A percentile compares a stretch with the other conserved stretches of the same genome.
Evolutionary conservation across 2,329 filamentous ascomycete genomes (phyloP).

Genomic region (Aspergillus spinulosporus): DNA sequence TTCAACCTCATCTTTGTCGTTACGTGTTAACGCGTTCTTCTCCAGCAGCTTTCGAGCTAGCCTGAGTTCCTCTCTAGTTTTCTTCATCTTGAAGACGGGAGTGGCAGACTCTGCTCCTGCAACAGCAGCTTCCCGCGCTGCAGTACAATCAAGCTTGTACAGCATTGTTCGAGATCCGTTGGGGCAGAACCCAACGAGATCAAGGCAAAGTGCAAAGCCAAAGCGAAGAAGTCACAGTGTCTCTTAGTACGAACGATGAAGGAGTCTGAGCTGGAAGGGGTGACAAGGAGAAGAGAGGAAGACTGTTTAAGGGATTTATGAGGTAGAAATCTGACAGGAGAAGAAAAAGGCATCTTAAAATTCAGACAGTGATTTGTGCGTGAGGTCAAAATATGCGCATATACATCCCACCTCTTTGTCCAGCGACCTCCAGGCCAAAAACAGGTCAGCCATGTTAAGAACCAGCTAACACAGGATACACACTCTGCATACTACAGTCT

Average conservation of each 20-base stretch:
- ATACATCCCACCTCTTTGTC: background rate
- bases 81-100: constrained; percentile 24
- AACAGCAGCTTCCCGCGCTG: background rate
- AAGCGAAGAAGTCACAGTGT: background rate
- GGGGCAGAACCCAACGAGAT: background rate
- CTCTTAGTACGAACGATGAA: background rate
- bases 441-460: background rate
- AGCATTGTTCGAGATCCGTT: constrained; percentile 9
- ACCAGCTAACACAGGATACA: background rate
- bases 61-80: constrained; percentile 17
- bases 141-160: constrained; percentile 5
- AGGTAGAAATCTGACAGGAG: background rate
- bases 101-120: constrained; percentile 2
- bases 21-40: background rate
- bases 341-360: background rate
- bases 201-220: background rate
- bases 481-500: background rate
- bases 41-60: constrained; percentile 10
- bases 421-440: background rate
- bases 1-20: background rate
- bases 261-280: background rate
- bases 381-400: constrained; percentile 2
- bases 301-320: background rate
- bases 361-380: background rate
- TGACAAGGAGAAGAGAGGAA: background rate